Evolutionary conservation across 2,329 filamentous ascomycete species (phyloP), one percentile per base, ranked within the genome.

Genomic region (Ascochyta viciae-villosae): DNA sequence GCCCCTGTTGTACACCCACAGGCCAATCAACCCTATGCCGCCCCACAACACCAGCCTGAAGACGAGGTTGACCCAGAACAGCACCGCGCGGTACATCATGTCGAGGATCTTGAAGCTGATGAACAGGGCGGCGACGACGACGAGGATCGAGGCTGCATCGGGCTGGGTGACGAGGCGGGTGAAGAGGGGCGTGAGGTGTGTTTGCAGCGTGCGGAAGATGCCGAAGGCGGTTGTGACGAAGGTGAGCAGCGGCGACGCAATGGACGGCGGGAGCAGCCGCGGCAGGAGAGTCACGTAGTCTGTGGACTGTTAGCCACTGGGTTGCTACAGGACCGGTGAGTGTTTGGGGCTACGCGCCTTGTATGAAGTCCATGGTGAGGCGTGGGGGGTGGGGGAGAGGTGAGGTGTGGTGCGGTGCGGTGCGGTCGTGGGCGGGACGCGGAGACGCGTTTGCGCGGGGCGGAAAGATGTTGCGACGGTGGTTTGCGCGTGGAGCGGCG

Each of bases 1-100:
- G 0, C 92, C 88, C 2, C 91, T 80, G 19, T 68, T 76, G 68
- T 87, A 86, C 74, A 85, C 53, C 81, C 81, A 85, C 16, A 87
- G 78, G 0, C 81, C 80, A 0, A 87, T 38, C 0, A 81, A 80
- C 4, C 82, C 77, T 2, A 93, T 63, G 2, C 78, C 73, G 1
- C 82, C 83, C 86, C 87, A 95, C 61, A 92, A 86, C 1, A 84
- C 73, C 38, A 92, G 63, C 23, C 83, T 78, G 60, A 91, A 74
- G 10, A 82, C 81, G 51, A 96, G 71, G n/a, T 84, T 80, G 48
- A 92, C 85, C 86, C 91, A 92, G 79, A 88, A 96, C 70, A 92
- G 79, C 54, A 96, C 81, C 19, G 91, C 78, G 57, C 91, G 85
- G 58, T 87, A 86, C 16, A 92, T 79, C 78, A 89, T 89, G 72